phyloP scores from a whole-genome alignment of 352 stramenopile species.

The Aphanomyces euteiches region DNA sequence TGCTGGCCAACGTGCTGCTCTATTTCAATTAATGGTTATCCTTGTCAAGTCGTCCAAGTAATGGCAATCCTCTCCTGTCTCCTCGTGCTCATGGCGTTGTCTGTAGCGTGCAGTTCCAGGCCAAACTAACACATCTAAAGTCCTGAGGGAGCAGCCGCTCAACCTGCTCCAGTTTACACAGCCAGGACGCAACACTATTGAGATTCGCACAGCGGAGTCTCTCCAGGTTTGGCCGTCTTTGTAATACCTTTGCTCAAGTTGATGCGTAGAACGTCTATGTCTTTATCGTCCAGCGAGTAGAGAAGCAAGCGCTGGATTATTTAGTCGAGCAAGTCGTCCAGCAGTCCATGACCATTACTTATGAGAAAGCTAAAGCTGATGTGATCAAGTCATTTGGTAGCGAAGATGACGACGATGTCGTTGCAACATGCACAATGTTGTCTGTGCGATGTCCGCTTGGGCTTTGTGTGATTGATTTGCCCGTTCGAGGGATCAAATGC shows the following conservation, averaged over 20 bases:
- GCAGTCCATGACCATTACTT: conserved; percentile 61
- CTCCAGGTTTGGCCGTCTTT: not conserved
- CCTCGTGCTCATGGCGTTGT: conserved; percentile 31
- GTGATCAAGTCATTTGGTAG: conserved; percentile 77
- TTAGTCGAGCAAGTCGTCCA: conserved; percentile 59
- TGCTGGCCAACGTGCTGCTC: conserved; percentile 68
- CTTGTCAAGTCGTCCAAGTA: conserved; percentile 35
- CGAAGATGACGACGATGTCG: conserved; percentile 68
- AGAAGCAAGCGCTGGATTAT: conserved; percentile 42
- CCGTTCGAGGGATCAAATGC: conserved; percentile 86
- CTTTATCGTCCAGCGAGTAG: conserved; percentile 20
- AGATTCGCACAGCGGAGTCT: conserved; percentile 46
- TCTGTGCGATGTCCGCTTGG: conserved; percentile 86
- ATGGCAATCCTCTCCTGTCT: not conserved
- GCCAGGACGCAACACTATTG: conserved; percentile 66
- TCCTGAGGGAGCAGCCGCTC: conserved; percentile 64
- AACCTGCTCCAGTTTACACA: conserved; percentile 71
- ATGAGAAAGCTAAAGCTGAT: conserved; percentile 64
- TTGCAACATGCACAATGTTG: conserved; percentile 82
- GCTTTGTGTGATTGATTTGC: conserved; percentile 82
- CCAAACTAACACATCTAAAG: conserved; percentile 76
- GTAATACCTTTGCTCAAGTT: not conserved
- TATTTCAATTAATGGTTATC: conserved; percentile 68
- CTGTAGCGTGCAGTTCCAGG: conserved; percentile 53
- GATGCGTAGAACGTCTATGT: conserved; percentile 5